Conservation (phyloP, 352 stramenopile species). For the Globisporangium ultimum region DNA sequence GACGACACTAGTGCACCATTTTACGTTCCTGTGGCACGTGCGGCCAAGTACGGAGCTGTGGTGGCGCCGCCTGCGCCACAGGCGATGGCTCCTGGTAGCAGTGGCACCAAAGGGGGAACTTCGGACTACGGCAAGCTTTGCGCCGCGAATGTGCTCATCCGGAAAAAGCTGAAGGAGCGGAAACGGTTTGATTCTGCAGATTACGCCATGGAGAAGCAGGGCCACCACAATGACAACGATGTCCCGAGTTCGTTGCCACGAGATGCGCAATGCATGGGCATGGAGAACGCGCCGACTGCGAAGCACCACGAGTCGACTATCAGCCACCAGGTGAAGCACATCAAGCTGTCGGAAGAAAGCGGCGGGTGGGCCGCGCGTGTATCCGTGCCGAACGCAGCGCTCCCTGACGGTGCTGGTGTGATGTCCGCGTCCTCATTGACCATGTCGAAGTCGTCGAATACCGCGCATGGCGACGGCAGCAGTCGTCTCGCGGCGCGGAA, state of each 20-base stretch:
- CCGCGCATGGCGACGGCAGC: constrained; percentile 22
- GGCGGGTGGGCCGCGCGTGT: constrained; percentile 21
- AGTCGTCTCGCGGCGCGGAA: constrained; percentile 50
- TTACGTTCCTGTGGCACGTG: not conserved
- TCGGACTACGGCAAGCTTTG: constrained; percentile 66
- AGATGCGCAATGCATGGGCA: too few species aligned
- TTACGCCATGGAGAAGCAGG: constrained; percentile 68
- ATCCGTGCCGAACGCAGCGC: not conserved
- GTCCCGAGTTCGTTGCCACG: too few species aligned
- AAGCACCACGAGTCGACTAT: constrained; percentile 25
- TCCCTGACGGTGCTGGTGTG: not conserved
- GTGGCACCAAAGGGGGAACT: not conserved
- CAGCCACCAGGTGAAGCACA: constrained; percentile 71
- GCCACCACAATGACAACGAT: constrained; percentile 18
- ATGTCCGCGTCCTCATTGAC: constrained; percentile 6
- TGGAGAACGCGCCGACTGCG: not conserved
- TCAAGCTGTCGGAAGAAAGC: constrained; percentile 58
- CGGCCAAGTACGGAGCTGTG: not conserved
- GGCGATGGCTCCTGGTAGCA: not conserved
- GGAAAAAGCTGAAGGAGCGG: constrained; percentile 73
- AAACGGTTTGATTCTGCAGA: constrained; percentile 84
- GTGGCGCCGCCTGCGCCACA: constrained; percentile 5
- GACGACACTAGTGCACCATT: not conserved
- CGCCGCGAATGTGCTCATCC: constrained; percentile 71
- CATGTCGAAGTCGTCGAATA: constrained; percentile 11